Evolutionary conservation across 148 eudicot genomes (phyloP).

Genomic region (Talinum fruticosum): DNA sequence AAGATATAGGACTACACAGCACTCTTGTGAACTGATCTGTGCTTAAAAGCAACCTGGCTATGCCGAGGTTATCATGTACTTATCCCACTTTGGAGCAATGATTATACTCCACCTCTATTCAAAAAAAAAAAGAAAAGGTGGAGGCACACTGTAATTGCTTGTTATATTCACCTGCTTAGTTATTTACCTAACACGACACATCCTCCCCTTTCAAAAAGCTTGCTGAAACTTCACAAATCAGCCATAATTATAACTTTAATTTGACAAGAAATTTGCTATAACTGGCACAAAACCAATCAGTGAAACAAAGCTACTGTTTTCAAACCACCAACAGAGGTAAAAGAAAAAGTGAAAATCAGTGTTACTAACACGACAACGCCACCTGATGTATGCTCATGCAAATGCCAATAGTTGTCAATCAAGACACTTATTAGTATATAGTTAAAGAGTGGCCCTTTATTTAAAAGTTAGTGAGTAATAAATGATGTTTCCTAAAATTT

Average conservation of each 20-base stretch:
- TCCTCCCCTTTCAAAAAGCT: not conserved
- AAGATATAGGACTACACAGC: no score
- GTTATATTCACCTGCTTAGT: not conserved
- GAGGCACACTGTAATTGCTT: not conserved
- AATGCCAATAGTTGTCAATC: not conserved
- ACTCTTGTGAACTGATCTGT: no score
- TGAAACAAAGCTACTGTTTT: not conserved
- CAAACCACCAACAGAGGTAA: no score
- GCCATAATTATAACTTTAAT: not conserved
- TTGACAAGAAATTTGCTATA: not conserved
- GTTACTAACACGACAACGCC: not conserved
- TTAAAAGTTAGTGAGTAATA: no score
- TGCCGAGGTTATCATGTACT: no score
- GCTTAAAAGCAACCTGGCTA: no score
- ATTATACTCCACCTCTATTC: no score
- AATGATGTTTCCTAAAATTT: no score
- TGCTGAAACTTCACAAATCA: not conserved
- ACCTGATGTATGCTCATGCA: not conserved
- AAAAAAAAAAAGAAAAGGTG: not conserved
- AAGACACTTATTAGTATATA: no score
- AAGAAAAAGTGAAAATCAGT: no score
- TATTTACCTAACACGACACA: not conserved
- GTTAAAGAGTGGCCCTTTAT: no score
- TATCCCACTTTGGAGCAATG: no score
- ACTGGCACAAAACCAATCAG: not conserved